Base-by-base conservation (phyloP, 2,329 filamentous ascomycete genomes). In the Colletotrichum sp. region DNA sequence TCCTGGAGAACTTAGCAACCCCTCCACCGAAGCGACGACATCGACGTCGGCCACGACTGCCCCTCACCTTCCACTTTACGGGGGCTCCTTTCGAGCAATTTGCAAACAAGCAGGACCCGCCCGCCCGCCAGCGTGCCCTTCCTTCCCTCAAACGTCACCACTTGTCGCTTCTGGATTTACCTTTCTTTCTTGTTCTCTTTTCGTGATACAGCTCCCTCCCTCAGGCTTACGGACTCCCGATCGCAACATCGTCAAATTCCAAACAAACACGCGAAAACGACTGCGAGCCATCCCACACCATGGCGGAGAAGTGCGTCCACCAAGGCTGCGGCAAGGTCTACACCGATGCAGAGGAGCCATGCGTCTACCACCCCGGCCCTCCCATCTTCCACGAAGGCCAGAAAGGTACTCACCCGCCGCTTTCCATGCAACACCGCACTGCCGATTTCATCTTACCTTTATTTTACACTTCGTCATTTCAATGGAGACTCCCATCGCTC, bases 361-460 rank as follows among this genome's bases (percentile, higher is more conserved):
- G 97, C 86, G 86, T 91, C 78, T 98, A 98, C 86, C 97, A 99
- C 85, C 95, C 96, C 57, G 96, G 96, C 70, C 95, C 96, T 76
- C 97, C 97, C 59, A 89, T 97, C 82, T 99, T 99, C 84, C 97
- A 98, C 83, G 97, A 99, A 86, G 97, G 97, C 75, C 96, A 98
- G 86, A 98, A 99, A 92, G 97, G 96, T 98, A 87, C 78, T 76
- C 73, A 70, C 69, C 43, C 38, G 33, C 61, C 27, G 33, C 33
- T 34, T 38, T 55, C 62, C 62, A 34, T 38, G 27, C 62, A 47
- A 27, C 51, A 66, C 47, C 38, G 16, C 36, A 47, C 36, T 51
- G 24, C 34, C 55, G 29, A 33, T 68, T 61, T 70, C 67, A 31
- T 70, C 67, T 29, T 64, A 69, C 55, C 70, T 74, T 54, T 69